phyloP scores from a whole-genome alignment of 2,329 filamentous ascomycete species.

The Phialemoniopsis sp. region DNA sequence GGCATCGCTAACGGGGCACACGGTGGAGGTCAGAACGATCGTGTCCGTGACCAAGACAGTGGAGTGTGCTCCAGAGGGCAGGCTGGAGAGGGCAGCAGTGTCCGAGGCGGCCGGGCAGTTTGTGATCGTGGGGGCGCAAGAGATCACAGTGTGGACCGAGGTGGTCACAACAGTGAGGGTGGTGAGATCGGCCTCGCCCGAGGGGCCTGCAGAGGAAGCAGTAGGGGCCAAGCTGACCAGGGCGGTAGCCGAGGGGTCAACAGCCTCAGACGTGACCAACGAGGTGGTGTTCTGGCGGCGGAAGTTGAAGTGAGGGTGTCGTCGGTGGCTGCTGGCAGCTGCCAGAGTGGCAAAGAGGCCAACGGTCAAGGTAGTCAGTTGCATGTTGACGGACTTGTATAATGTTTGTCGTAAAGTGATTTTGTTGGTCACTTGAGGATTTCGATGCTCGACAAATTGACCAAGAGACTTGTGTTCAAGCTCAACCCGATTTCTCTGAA shows the following conservation, averaged over 20 bases:
- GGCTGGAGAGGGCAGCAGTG: slow-evolving; percentile 29
- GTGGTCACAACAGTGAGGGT: slow-evolving; percentile 36
- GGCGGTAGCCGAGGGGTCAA: neutral
- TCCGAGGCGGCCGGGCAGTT: slow-evolving; percentile 12
- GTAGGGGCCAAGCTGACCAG: no score
- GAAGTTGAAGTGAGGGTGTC: slow-evolving; percentile 24
- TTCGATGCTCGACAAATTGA: no score
- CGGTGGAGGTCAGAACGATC: slow-evolving; percentile 29
- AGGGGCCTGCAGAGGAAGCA: neutral
- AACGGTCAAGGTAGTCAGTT: slow-evolving; percentile 35
- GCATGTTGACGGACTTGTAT: slow-evolving; percentile 35
- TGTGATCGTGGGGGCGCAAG: slow-evolving; percentile 13
- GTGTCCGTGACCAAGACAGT: slow-evolving; percentile 32
- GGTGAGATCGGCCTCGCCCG: neutral
- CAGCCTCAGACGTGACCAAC: slow-evolving; percentile 1
- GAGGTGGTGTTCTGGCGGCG: slow-evolving; percentile 17
- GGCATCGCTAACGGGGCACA: slow-evolving; percentile 37
- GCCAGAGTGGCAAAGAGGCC: slow-evolving; percentile 39
- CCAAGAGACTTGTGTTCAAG: neutral
- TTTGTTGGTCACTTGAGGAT: no score
- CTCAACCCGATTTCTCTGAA: slow-evolving; percentile 2
- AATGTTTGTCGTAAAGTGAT: no score
- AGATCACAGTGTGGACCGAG: slow-evolving; percentile 27
- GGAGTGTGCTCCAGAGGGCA: slow-evolving; percentile 20
- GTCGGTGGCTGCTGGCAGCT: slow-evolving; percentile 30